These are phyloP conservation scores for Rhodotorula kratochvilovae DNA, from an alignment of 768 basidiomycete species.

Conservation along the genomic window DNA sequence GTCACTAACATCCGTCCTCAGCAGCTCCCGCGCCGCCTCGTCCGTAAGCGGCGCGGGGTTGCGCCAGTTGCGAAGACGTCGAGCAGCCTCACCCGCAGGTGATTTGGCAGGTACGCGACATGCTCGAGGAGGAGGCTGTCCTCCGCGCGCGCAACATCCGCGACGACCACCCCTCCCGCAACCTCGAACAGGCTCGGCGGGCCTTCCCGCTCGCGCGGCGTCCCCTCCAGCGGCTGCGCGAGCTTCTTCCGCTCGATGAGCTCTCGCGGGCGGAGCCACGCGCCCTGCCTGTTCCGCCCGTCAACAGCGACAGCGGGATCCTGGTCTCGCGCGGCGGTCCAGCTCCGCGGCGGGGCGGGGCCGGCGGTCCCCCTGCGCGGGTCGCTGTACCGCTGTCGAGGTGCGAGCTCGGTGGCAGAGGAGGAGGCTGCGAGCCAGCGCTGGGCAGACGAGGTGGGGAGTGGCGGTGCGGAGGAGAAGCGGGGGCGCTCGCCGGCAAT, in stretches of 20 bases:
- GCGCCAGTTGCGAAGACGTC: slow-evolving; percentile 20
- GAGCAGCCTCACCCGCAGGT: slow-evolving; percentile 14
- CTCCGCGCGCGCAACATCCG: slow-evolving; percentile 4
- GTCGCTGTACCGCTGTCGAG: not conserved
- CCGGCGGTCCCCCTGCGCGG: not conserved
- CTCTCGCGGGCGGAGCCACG: not conserved
- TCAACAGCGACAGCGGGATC: not conserved
- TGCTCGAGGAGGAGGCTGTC: slow-evolving; percentile 10
- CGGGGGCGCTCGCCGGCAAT: not conserved
- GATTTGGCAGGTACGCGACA: slow-evolving; percentile 16
- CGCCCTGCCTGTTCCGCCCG: not conserved
- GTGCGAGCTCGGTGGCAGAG: not conserved
- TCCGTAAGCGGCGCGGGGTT: not conserved
- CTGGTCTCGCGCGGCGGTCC: not conserved
- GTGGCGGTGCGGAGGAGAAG: not conserved
- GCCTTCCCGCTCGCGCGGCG: not conserved
- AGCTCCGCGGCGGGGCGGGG: slow-evolving; percentile 16
- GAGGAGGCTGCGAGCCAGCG: slow-evolving; percentile 9
- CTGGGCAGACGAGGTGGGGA: fast-evolving
- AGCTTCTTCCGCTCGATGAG: slow-evolving; percentile 7
- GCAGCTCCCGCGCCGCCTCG: slow-evolving; percentile 2
- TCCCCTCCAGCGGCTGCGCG: not conserved
- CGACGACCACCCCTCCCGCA: slow-evolving; percentile 2
- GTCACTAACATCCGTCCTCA: slow-evolving; percentile 9
- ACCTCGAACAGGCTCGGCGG: not conserved